Percentiles rank a stretch among this genome's conserved stretches.
These are phyloP conservation scores for Verruconis gallopava DNA, from an alignment of 2,329 filamentous ascomycete species.

Conservation along the genomic window DNA sequence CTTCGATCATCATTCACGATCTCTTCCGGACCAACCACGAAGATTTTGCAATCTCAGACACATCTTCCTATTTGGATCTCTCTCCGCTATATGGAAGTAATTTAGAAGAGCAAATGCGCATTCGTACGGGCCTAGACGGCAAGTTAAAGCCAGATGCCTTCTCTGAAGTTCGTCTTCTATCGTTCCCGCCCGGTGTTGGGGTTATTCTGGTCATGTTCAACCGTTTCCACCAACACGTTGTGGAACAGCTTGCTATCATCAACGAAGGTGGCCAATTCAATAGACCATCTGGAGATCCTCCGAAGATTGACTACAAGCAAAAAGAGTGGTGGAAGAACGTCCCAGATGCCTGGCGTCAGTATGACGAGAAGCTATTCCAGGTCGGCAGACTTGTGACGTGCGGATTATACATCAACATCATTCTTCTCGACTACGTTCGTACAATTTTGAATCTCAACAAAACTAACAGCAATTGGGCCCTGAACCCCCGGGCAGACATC, in stretches of 20 bases:
- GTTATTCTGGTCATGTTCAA: slow-evolving; percentile 56
- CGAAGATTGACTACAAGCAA: slow-evolving; percentile 4
- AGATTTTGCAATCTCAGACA: slow-evolving; percentile 51
- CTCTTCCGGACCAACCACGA: slow-evolving; percentile 52
- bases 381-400: slow-evolving; percentile 39
- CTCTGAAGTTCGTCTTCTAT: slow-evolving; percentile 49
- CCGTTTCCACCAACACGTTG: slow-evolving; percentile 74
- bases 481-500: slow-evolving; percentile 63
- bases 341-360: slow-evolving; percentile 22
- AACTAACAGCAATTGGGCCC: slow-evolving; percentile 64
- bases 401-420: slow-evolving; percentile 41
- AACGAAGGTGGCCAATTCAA: slow-evolving; percentile 73
- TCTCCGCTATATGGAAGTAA: slow-evolving; percentile 61
- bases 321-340: slow-evolving; percentile 17
- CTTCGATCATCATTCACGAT: slow-evolving; percentile 51
- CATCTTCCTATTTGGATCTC: slow-evolving; percentile 63
- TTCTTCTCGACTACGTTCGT: slow-evolving; percentile 40
- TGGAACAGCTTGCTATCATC: slow-evolving; percentile 65
- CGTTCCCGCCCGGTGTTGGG: slow-evolving; percentile 57
- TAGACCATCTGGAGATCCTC: slow-evolving; percentile 37
- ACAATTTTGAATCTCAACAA: slow-evolving; percentile 48
- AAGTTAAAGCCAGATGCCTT: slow-evolving; percentile 60
- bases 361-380: slow-evolving; percentile 38
- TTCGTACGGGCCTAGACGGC: slow-evolving; percentile 53
- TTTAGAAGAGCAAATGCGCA: slow-evolving; percentile 50